Base-by-base conservation (phyloP, 345 rosid species). In the Microthlaspi erraticum region DNA sequence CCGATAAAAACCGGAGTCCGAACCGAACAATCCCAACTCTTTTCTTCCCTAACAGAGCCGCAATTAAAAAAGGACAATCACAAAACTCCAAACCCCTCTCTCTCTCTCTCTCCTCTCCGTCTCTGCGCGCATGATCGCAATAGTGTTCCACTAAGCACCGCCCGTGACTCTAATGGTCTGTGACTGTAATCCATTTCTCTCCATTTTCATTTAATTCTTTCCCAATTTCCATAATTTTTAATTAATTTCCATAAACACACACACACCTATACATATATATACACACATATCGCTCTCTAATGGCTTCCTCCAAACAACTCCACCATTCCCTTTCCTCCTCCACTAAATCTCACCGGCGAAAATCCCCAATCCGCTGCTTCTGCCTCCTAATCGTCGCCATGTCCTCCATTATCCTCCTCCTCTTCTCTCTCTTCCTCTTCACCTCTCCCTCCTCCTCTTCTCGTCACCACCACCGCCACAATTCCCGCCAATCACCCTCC, bases 131-230 rank as follows among this genome's bases (percentile, higher is more conserved):
- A 64, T 70, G 66, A 64, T 76, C 74, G 49, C 42, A 23, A 57
- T 42, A 76, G 76, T 70, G 70, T 59, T 66, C 74, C 62, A 65
- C 74, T 71, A 72, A 8, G 53, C 23, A 10, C 67, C 64, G 10
- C 74, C 76, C 80, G 80, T 77, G 80, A 77, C 67, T 60, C 63
- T 65, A 60, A 72, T 77, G 80, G 68, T 64, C 67, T 58, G 50
- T 66, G 76, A 57, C 76, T 70, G 72, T 61, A 72, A 60, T 71
- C 63, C 71, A 64, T 55, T 7, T 45, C 23, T 41, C 42, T 46
- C 13, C 8, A 11, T 68, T 46, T 42, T 52, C 0, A 26, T 20
- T 68, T 36, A 7, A 6, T 45, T 29, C 6, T 6, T 16, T 11
- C 32, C 10, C 37, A 33, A 1, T 10, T 42, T 42, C 5, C 39